Evolutionary conservation across 139 green algal species (phyloP).

Genomic region (Chlamydomonas sphaeroides): DNA sequence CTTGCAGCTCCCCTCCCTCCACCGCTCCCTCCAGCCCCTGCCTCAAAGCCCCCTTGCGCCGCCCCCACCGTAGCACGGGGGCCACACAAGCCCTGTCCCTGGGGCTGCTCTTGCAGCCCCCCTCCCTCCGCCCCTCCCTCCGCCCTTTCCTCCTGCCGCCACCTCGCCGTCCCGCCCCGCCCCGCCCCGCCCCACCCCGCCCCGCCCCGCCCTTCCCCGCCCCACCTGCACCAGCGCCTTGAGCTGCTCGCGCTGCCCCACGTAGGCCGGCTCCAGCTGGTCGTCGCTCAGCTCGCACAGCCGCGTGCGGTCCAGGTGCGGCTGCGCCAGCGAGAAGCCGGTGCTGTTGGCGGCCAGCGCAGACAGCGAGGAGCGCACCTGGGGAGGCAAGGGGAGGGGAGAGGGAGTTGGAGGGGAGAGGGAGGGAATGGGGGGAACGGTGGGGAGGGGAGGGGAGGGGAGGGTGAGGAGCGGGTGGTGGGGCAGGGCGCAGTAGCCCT

Average conservation of each 20-base stretch:
- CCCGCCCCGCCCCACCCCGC: no score
- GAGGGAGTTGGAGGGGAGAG: neutral
- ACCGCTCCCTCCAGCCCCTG: no score
- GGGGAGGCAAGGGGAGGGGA: no score
- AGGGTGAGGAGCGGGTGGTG: neutral
- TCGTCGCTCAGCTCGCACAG: slow-evolving; percentile 80
- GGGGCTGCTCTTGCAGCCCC: no score
- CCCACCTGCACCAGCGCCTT: slow-evolving; percentile 62
- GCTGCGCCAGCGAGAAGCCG: slow-evolving; percentile 82
- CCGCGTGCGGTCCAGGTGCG: slow-evolving; percentile 88
- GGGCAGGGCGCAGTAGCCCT: no score
- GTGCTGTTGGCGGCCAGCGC: slow-evolving; percentile 73
- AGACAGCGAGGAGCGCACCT: slow-evolving; percentile 67
- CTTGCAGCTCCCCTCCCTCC: no score
- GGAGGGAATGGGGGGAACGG: neutral
- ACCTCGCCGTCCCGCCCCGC: no score
- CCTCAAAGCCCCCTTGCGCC: no score
- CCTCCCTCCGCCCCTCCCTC: no score
- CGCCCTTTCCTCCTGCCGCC: no score
- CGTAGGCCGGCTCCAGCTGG: slow-evolving; percentile 66
- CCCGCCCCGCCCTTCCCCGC: neutral
- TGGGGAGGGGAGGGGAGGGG: neutral
- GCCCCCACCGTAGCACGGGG: no score
- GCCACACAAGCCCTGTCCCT: no score
- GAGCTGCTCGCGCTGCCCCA: slow-evolving; percentile 52